Conservation (phyloP, 768 basidiomycete species). For the Gymnopilus junonius region DNA sequence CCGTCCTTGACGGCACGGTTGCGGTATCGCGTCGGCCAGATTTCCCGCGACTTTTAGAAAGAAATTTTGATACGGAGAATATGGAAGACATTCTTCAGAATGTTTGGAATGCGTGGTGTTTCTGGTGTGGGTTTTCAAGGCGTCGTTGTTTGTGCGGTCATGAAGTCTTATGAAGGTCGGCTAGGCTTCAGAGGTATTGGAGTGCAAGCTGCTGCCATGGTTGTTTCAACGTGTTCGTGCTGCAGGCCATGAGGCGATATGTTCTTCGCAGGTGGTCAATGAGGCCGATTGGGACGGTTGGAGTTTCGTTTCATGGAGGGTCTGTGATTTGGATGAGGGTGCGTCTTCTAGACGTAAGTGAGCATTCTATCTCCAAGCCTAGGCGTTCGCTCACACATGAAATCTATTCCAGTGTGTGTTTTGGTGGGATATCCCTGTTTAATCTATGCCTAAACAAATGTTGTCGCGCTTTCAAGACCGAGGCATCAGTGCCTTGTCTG, state of each 20-base stretch:
- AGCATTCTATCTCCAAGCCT: neutral
- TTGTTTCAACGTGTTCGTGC: conserved; percentile 10
- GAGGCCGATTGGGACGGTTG: conserved; percentile 5
- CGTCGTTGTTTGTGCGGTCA: neutral
- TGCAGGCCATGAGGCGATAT: conserved; percentile 1
- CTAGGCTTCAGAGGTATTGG: neutral
- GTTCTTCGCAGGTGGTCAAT: conserved; percentile 1
- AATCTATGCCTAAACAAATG: neutral
- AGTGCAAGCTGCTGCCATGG: neutral
- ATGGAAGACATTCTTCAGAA: conserved; percentile 16
- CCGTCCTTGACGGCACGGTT: conserved; percentile 4
- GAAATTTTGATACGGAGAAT: conserved; percentile 21
- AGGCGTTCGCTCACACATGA: neutral
- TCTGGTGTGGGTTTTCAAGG: neutral
- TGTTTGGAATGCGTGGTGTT: neutral
- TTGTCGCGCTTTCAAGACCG: neutral
- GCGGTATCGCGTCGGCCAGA: conserved; percentile 5
- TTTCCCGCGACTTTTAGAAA: conserved; percentile 18
- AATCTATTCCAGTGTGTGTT: neutral
- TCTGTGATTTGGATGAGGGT: neutral
- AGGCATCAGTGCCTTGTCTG: neutral
- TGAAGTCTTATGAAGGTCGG: neutral
- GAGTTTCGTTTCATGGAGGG: neutral
- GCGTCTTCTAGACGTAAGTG: neutral
- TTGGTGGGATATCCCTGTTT: neutral